A percentile compares a stretch with the other conserved stretches of the same genome.
These are phyloP conservation scores for Calonectria naviculata DNA, from an alignment of 2,329 filamentous ascomycete genomes.

Conservation along the genomic window DNA sequence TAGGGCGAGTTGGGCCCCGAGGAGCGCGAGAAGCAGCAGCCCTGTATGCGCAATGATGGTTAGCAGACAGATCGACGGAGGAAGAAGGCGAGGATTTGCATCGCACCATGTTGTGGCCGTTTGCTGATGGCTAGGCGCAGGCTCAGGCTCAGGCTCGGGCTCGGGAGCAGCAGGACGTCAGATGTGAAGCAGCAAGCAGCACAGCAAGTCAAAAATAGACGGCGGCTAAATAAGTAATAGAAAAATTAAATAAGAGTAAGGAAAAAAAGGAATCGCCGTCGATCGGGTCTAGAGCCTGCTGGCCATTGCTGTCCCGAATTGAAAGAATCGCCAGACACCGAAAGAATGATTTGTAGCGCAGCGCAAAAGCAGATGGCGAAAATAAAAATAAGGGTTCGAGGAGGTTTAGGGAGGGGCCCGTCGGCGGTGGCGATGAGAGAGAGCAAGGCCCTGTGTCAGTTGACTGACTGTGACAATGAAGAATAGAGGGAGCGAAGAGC, in stretches of 20 bases:
- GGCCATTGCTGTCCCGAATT: slow-evolving; percentile 7
- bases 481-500: slow-evolving; percentile 20
- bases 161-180: background rate
- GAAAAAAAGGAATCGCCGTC: slow-evolving; percentile 8
- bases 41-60: slow-evolving; percentile 51
- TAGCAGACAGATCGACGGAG: slow-evolving; percentile 20
- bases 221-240: background rate
- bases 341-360: background rate
- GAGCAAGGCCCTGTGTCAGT: slow-evolving; percentile 7
- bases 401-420: background rate
- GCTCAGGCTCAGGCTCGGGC: background rate
- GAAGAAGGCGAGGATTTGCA: slow-evolving; percentile 4
- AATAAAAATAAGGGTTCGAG: background rate
- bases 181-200: background rate
- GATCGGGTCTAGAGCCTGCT: slow-evolving; percentile 5
- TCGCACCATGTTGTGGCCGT: slow-evolving; percentile 33
- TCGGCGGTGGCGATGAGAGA: background rate
- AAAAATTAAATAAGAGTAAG: background rate
- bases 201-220: background rate
- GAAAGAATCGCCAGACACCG: background rate
- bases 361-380: background rate
- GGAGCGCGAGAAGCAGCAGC: slow-evolving; percentile 68
- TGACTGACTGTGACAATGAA: slow-evolving; percentile 1
- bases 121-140: slow-evolving; percentile 16
- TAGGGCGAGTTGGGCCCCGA: slow-evolving; percentile 66